Evolutionary conservation across 352 stramenopile species (phyloP).

Genomic region (Phytopythium cucurbitacearum): DNA sequence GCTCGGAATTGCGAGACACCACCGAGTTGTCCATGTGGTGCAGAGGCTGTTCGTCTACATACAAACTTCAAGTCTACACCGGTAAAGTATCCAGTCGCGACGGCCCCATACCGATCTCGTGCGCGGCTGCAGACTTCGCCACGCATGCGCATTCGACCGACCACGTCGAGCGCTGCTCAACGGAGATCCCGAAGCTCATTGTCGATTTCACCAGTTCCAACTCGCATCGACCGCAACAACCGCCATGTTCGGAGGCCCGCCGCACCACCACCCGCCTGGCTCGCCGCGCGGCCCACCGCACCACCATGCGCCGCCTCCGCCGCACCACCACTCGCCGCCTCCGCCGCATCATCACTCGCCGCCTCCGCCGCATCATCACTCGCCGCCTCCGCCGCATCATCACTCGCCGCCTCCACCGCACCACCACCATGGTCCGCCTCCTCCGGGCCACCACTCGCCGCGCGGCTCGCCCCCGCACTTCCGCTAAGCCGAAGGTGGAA

Average conservation of each 20-base stretch:
- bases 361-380: background rate
- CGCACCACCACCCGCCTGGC: background rate
- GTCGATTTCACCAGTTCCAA: background rate
- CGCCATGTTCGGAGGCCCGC: background rate
- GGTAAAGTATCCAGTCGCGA: too few relatives aligned
- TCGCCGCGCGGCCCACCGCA: background rate
- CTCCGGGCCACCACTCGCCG: background rate
- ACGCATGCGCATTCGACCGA: too few relatives aligned
- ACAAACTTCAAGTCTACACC: too few relatives aligned
- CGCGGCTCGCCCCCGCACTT: too few relatives aligned
- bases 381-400: slow-evolving; percentile 1
- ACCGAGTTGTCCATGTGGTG: too few relatives aligned
- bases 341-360: background rate
- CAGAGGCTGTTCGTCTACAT: too few relatives aligned
- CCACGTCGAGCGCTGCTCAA: too few relatives aligned
- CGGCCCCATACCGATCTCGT: too few relatives aligned
- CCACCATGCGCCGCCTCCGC: background rate
- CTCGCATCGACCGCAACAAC: background rate
- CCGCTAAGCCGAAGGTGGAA: too few relatives aligned
- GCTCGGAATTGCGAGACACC: too few relatives aligned
- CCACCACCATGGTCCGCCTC: background rate
- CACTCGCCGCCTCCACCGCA: slow-evolving; percentile 1
- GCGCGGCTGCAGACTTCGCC: too few relatives aligned
- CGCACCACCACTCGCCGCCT: background rate
- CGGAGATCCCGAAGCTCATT: background rate